Evolutionary conservation across 768 basidiomycete species (phyloP).

Genomic region (Pseudohyphozyma bogoriensis): DNA sequence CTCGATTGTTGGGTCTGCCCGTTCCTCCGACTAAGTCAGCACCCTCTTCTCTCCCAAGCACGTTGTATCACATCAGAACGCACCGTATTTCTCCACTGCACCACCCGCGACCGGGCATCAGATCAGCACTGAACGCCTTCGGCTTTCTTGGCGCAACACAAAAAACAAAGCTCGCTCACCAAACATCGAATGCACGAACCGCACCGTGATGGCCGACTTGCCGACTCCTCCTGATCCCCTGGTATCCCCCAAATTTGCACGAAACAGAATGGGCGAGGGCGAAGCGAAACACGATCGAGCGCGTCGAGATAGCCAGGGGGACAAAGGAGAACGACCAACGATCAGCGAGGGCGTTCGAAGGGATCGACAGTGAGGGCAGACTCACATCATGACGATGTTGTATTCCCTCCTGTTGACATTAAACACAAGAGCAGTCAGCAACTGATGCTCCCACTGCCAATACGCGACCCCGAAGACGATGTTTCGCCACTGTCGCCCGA

Average conservation of each 20-base stretch:
- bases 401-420: conserved; percentile 14
- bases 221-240: conserved; percentile 46
- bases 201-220: conserved; percentile 90
- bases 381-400: conserved; percentile 20
- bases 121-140: no score
- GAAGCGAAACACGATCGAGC: background rate
- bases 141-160: no score
- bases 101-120: no score
- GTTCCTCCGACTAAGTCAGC: background rate
- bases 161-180: no score
- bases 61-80: background rate
- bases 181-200: conserved; percentile 66
- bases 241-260: background rate
- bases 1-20: conserved; percentile 80
- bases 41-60: no score
- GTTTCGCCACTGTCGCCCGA: no score
- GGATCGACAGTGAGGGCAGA: no score
- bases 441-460: no score
- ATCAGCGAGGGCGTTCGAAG: background rate
- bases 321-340: background rate
- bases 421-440: no score
- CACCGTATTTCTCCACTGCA: conserved; percentile 69
- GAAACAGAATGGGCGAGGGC: background rate
- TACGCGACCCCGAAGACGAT: no score
- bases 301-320: background rate